A percentile compares a stretch with the other conserved stretches of the same genome.
Evolutionary conservation across 2,329 filamentous ascomycete genomes (phyloP).

Genomic region (Zasmidium cellare): DNA sequence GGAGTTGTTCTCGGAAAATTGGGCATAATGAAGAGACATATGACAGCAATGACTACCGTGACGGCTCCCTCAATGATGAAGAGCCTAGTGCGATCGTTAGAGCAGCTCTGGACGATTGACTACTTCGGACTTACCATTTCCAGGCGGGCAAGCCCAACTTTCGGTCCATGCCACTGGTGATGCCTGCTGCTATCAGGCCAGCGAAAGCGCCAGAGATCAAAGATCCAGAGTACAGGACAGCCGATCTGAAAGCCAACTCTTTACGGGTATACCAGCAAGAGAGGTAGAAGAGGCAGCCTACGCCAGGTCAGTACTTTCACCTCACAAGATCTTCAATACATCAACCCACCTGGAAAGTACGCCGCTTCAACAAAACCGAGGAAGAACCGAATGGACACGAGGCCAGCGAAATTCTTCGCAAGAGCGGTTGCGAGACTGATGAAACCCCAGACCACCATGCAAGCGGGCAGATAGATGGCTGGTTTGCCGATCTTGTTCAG

Average conservation of each 20-base stretch:
- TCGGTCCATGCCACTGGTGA: conserved; percentile 43
- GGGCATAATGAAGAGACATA: conserved; percentile 38
- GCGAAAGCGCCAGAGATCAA: conserved; percentile 54
- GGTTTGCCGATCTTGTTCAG: conserved; percentile 38
- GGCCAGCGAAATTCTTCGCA: conserved; percentile 36
- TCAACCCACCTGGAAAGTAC: not conserved
- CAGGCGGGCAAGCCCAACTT: conserved; percentile 36
- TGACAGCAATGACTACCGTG: conserved; percentile 37
- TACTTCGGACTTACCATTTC: conserved; percentile 26
- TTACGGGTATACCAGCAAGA: conserved; percentile 56
- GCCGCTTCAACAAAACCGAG: conserved; percentile 35
- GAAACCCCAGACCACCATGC: conserved; percentile 39
- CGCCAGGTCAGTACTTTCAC: not conserved
- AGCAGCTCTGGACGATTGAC: not conserved
- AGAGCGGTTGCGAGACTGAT: conserved; percentile 36
- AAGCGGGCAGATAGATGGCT: conserved; percentile 32
- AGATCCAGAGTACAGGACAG: conserved; percentile 55
- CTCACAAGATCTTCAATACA: too few relatives aligned
- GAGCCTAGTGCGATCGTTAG: conserved; percentile 23
- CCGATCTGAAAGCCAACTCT: conserved; percentile 52
- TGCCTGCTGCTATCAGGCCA: conserved; percentile 56
- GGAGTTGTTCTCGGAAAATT: conserved; percentile 38
- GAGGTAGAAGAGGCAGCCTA: conserved; percentile 49
- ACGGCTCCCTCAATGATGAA: conserved; percentile 41
- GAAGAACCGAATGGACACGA: conserved; percentile 41